These are phyloP conservation scores for Monosporascus sp. DNA, from an alignment of 2,329 filamentous ascomycete species.

Conservation along the genomic window DNA sequence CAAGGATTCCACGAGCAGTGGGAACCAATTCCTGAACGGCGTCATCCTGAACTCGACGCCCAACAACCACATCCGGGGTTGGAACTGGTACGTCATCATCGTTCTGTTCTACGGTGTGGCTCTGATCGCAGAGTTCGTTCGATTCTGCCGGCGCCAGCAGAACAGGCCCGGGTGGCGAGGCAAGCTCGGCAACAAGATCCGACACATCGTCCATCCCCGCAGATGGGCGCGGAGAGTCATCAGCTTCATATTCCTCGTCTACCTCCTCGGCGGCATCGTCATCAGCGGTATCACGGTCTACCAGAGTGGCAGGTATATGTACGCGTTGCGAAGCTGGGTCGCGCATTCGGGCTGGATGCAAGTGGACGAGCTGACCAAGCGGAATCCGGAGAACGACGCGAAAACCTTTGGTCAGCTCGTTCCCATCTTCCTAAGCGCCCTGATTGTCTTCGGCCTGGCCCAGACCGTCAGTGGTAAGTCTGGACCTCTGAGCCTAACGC, in stretches of 20 bases:
- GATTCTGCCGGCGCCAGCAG: constrained; percentile 14
- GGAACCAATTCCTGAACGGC: constrained; percentile 11
- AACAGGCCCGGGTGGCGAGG: constrained; percentile 13
- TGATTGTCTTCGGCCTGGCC: constrained; percentile 26
- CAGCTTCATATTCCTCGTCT: constrained; percentile 10
- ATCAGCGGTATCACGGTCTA: constrained; percentile 18
- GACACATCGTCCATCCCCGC: constrained; percentile 3
- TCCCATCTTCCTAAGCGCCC: constrained; percentile 26
- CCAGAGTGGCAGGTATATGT: constrained; percentile 20
- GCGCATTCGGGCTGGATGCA: constrained; percentile 19
- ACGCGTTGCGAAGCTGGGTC: constrained; percentile 23
- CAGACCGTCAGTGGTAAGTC: constrained; percentile 24
- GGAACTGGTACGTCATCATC: constrained; percentile 18
- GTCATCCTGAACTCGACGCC: constrained; percentile 11
- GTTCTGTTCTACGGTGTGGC: constrained; percentile 20
- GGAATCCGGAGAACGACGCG: constrained; percentile 27
- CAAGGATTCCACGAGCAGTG: constrained; percentile 8
- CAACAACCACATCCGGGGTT: constrained; percentile 19
- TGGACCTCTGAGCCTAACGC: neutral
- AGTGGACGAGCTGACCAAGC: constrained; percentile 1
- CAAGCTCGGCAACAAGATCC: constrained; percentile 1
- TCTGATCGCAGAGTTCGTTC: constrained; percentile 16
- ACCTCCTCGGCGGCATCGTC: constrained; percentile 18
- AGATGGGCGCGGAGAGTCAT: too few relatives aligned
- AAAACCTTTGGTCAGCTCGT: constrained; percentile 31